Evolutionary conservation across 306 rosid species (phyloP).

Genomic region (Castanospermum australe): DNA sequence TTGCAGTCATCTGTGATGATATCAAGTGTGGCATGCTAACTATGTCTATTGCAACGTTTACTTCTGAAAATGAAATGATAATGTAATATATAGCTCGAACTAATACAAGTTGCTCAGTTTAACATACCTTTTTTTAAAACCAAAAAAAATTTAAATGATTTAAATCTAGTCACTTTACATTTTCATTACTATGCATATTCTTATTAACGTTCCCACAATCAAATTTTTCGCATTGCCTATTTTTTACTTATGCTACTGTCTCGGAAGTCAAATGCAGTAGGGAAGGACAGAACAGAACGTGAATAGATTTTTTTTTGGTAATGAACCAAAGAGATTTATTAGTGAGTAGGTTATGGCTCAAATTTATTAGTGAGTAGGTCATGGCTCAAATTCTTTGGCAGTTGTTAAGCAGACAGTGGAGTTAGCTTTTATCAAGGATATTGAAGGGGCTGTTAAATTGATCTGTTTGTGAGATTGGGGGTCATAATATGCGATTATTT

Average conservation of each 20-base stretch:
- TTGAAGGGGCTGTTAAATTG: background rate
- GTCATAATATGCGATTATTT: no score
- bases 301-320: background rate
- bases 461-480: background rate
- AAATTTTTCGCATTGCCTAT: background rate
- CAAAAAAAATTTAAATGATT: no score
- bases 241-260: background rate
- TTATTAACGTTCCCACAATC: background rate
- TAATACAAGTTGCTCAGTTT: background rate
- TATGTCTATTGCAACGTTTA: conserved; percentile 9
- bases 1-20: conserved; percentile 15
- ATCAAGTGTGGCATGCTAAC: conserved; percentile 23
- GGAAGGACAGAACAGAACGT: background rate
- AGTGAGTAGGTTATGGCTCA: background rate
- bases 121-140: background rate
- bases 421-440: background rate
- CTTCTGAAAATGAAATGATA: conserved; percentile 7
- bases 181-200: background rate
- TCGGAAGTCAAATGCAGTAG: background rate
- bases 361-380: background rate
- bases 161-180: background rate
- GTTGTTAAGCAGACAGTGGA: background rate
- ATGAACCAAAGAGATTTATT: background rate
- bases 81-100: background rate
- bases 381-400: background rate